A percentile compares a stretch with the other conserved stretches of the same genome.
Evolutionary conservation across 2,329 filamentous ascomycete genomes (phyloP).

Genomic region (Neonectria faginata): DNA sequence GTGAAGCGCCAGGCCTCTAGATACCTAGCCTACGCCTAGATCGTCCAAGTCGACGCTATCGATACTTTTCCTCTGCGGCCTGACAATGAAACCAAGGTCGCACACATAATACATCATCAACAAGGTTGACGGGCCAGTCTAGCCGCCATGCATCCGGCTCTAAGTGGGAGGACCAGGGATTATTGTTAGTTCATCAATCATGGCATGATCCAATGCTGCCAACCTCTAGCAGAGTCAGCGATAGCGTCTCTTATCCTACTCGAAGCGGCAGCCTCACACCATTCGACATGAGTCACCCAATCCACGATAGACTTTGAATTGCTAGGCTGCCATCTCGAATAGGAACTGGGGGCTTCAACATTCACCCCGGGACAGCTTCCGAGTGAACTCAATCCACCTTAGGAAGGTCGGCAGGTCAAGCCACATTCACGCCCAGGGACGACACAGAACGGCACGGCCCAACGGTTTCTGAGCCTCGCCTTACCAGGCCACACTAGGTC

Average conservation of each 20-base stretch:
- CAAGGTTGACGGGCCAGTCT: conserved; percentile 11
- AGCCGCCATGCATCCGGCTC: conserved; percentile 10
- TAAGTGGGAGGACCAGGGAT: background rate
- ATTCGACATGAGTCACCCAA: conserved; percentile 1
- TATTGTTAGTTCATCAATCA: conserved; percentile 1
- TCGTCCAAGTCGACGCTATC: conserved; percentile 17
- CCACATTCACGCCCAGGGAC: conserved; percentile 11
- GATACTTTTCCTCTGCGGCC: conserved; percentile 12
- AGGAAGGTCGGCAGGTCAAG: conserved; percentile 2
- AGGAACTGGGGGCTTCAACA: background rate
- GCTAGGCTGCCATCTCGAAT: background rate
- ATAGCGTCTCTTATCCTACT: conserved; percentile 13
- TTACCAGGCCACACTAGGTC: background rate
- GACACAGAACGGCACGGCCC: conserved; percentile 7
- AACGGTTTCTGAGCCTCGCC: conserved; percentile 19
- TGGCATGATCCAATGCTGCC: conserved; percentile 11
- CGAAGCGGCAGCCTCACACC: conserved; percentile 6
- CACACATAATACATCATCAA: conserved; percentile 2
- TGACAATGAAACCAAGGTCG: conserved; percentile 6
- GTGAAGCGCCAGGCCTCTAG: conserved; percentile 11
- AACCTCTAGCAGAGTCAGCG: conserved; percentile 15
- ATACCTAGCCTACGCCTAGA: conserved; percentile 14
- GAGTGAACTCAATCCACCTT: conserved; percentile 1
- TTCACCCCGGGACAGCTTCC: conserved; percentile 1
- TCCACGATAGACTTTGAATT: background rate